Conservation (phyloP, 331 rosid species). For the Malus hybrid region DNA sequence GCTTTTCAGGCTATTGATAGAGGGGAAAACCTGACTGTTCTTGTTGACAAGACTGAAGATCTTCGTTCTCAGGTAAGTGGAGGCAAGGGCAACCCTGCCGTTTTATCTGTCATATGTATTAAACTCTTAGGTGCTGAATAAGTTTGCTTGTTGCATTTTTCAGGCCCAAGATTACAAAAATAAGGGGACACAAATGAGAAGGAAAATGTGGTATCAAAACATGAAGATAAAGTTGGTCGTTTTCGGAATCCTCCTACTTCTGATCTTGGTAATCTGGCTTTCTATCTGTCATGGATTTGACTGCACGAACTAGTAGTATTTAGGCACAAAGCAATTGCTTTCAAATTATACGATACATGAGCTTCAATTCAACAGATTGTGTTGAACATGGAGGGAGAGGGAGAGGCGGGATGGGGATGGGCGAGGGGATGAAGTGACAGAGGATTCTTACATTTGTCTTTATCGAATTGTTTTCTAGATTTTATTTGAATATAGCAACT, state of each 20-base stretch:
- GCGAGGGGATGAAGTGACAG: not conserved
- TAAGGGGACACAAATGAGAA: slow-evolving; percentile 54
- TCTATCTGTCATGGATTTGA: slow-evolving; percentile 82
- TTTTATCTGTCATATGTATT: not conserved
- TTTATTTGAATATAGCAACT: slow-evolving; percentile 19
- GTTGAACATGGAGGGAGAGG: not conserved
- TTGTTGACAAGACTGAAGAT: slow-evolving; percentile 68
- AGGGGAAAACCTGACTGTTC: slow-evolving; percentile 72
- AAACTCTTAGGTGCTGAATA: slow-evolving; percentile 6
- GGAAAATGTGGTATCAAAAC: slow-evolving; percentile 89
- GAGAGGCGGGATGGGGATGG: not conserved
- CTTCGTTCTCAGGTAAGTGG: slow-evolving; percentile 58
- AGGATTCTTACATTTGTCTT: too few relatives aligned
- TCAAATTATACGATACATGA: slow-evolving; percentile 8
- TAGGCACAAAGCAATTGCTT: slow-evolving; percentile 5
- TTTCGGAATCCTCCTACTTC: slow-evolving; percentile 57
- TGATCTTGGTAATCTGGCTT: slow-evolving; percentile 74
- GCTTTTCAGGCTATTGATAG: slow-evolving; percentile 64
- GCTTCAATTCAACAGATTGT: slow-evolving; percentile 10
- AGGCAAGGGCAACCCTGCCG: slow-evolving; percentile 11
- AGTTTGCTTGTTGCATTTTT: not conserved
- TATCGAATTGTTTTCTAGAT: too few relatives aligned
- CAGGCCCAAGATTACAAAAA: slow-evolving; percentile 65
- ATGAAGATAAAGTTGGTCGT: slow-evolving; percentile 83
- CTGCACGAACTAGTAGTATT: slow-evolving; percentile 49